Conservation (phyloP, 306 rosid species). For the Cajanus cajan region DNA sequence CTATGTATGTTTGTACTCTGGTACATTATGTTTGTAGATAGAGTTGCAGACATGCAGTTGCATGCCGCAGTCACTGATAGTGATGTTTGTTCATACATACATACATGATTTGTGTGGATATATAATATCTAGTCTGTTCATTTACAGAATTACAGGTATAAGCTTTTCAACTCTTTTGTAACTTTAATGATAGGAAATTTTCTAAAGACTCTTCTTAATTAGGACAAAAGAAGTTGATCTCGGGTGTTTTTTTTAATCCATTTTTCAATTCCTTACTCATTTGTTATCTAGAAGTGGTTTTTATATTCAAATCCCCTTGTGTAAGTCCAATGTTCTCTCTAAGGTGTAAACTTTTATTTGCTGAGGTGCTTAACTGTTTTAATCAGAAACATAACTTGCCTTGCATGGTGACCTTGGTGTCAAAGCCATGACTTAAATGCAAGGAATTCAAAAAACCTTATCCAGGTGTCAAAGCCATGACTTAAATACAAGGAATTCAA, state of each 20-base stretch:
- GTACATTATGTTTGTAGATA: neutral
- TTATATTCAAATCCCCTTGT: neutral
- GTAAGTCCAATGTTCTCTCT: neutral
- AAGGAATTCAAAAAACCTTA: neutral
- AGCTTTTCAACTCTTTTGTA: neutral
- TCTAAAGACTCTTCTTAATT: neutral
- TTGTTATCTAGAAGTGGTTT: neutral
- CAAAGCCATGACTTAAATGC: neutral
- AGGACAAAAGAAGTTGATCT: neutral
- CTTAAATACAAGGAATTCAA: neutral
- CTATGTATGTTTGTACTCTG: neutral
- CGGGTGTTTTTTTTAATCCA: neutral
- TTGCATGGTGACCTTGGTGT: neutral
- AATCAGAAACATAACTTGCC: neutral
- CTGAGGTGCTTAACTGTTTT: neutral
- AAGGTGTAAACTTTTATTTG: neutral
- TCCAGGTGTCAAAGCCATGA: no score
- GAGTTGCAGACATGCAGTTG: neutral
- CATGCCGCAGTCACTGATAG: neutral
- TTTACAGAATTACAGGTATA: slow-evolving; percentile 8
- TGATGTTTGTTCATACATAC: neutral
- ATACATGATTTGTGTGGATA: neutral
- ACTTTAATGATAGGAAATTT: neutral
- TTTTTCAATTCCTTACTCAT: neutral
- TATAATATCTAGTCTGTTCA: neutral